A percentile compares a stretch with the other conserved stretches of the same genome.
Evolutionary conservation across 331 rosid species (phyloP).

Genomic region (Ulmus americana): DNA sequence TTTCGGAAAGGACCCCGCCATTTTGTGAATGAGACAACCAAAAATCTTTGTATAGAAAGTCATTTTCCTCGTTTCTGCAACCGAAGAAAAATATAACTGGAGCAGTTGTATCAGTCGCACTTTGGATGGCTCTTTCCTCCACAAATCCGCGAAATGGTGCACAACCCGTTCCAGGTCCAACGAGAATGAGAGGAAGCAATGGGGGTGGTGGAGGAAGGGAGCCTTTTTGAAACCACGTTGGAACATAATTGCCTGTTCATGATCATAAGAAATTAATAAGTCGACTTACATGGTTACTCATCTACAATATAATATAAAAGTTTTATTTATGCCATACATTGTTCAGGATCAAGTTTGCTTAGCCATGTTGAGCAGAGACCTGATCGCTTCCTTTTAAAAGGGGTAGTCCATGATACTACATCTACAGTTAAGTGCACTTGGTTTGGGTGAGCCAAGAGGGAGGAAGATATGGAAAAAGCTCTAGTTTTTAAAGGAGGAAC

Average conservation of each 20-base stretch:
- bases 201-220: constrained; percentile 67
- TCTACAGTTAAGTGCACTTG: constrained; percentile 83
- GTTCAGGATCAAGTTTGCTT: constrained; percentile 56
- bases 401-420: constrained; percentile 75
- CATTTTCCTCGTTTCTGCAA: constrained; percentile 59
- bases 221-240: constrained; percentile 74
- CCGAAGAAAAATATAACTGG: constrained; percentile 83
- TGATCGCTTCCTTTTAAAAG: constrained; percentile 61
- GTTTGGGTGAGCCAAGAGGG: constrained; percentile 54
- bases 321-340: constrained; percentile 33
- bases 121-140: constrained; percentile 78
- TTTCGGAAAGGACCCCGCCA: constrained; percentile 66
- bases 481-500: constrained; percentile 79
- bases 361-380: constrained; percentile 94
- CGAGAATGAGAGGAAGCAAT: constrained; percentile 67
- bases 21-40: constrained; percentile 57
- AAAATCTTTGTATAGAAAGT: constrained; percentile 69
- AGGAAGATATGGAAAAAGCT: constrained; percentile 82
- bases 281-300: background rate
- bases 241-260: constrained; percentile 40
- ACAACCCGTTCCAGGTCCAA: constrained; percentile 95
- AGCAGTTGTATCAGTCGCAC: constrained; percentile 40
- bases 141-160: constrained; percentile 79
- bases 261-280: constrained; percentile 12
- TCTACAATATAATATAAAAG: constrained; percentile 2